Conservation (phyloP, 257 asterid species). For the Fraxinus quadrangulata region DNA sequence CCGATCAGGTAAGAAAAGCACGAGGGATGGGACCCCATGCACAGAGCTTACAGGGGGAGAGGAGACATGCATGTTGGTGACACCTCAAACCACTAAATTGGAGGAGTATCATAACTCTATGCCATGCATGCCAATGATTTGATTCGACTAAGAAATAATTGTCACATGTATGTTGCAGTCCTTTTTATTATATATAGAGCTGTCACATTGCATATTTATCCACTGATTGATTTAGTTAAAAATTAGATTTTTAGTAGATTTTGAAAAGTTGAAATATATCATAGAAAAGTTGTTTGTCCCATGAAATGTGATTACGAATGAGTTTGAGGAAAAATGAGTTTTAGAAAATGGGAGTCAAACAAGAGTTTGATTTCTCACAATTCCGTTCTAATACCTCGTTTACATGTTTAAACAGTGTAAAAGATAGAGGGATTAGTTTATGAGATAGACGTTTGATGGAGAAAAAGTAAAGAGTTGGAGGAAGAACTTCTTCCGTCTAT, state of each 20-base stretch:
- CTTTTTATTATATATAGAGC: conserved; percentile 27
- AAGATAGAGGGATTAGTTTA: background rate
- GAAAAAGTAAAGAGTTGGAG: no score
- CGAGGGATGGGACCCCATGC: conserved; percentile 46
- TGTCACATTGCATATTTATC: conserved; percentile 27
- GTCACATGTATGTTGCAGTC: conserved; percentile 44
- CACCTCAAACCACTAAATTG: conserved; percentile 36
- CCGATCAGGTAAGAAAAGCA: conserved; percentile 31
- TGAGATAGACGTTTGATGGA: background rate
- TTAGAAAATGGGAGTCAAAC: no score
- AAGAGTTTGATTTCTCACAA: no score
- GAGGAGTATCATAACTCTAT: background rate
- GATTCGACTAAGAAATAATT: conserved; percentile 40
- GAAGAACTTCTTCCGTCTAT: background rate
- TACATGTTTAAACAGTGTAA: no score
- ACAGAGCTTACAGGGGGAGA: conserved; percentile 18
- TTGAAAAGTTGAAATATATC: no score
- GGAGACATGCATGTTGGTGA: conserved; percentile 51
- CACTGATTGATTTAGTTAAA: no score
- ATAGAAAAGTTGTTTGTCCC: no score
- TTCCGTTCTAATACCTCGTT: background rate
- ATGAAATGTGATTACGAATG: no score
- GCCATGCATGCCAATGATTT: conserved; percentile 30
- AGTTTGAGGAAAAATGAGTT: no score
- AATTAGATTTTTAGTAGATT: no score